A percentile compares a stretch with the other conserved stretches of the same genome.
phyloP scores from a whole-genome alignment of 1,284 basidiomycete genomes.

The Microbotryum scabiosae region DNA sequence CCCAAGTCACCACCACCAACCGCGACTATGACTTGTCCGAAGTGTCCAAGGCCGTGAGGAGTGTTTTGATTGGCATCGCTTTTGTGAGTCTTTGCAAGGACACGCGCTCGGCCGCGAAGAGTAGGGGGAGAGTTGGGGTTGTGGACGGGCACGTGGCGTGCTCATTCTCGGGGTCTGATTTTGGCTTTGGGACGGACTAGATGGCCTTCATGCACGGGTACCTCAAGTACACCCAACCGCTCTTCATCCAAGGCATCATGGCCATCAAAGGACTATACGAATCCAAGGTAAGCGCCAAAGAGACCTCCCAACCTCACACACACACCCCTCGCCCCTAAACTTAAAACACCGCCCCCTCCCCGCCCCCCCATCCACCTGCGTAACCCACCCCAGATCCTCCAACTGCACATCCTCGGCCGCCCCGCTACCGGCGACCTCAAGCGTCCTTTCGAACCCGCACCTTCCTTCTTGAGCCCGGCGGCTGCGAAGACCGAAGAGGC shows the following conservation, averaged over 20 bases:
- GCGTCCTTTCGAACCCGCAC: slow-evolving; percentile 74
- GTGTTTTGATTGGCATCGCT: slow-evolving; percentile 40
- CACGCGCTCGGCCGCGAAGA: not conserved
- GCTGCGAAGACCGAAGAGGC: slow-evolving; percentile 64
- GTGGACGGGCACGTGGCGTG: too few species aligned
- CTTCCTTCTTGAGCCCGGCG: slow-evolving; percentile 69
- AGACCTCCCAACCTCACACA: not conserved
- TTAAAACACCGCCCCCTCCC: too few species aligned
- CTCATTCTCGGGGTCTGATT: not conserved
- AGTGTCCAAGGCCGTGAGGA: slow-evolving; percentile 69
- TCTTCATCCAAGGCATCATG: slow-evolving; percentile 86
- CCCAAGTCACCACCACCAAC: slow-evolving; percentile 83
- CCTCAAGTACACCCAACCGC: slow-evolving; percentile 77
- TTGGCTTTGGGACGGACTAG: not conserved
- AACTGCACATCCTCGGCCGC: slow-evolving; percentile 67
- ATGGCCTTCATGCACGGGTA: slow-evolving; percentile 70
- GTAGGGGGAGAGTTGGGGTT: too few species aligned
- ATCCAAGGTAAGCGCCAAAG: slow-evolving; percentile 51
- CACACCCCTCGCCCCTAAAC: not conserved
- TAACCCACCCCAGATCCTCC: slow-evolving; percentile 43
- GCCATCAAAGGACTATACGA: slow-evolving; percentile 78
- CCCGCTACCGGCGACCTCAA: slow-evolving; percentile 76
- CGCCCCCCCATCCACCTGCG: too few species aligned
- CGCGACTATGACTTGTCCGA: slow-evolving; percentile 87
- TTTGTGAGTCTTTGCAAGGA: slow-evolving; percentile 33